phyloP scores from a whole-genome alignment of 805 yeast species.

The Starmera dryadoides region DNA sequence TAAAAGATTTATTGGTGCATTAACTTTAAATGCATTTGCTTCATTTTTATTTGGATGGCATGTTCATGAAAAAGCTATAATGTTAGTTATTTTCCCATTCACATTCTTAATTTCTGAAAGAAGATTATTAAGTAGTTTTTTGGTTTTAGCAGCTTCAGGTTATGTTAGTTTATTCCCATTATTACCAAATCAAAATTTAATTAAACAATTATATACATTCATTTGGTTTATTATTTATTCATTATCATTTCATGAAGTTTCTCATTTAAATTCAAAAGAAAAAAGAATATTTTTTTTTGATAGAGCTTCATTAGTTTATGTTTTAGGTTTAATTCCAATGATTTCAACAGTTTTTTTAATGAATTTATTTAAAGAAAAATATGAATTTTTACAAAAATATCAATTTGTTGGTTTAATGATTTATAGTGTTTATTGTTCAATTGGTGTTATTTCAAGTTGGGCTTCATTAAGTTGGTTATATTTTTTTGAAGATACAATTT shows the following conservation, averaged over 20 bases:
- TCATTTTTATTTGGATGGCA: constrained; percentile 97
- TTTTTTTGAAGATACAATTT: constrained; percentile 70
- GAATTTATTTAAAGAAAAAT: constrained; percentile 50
- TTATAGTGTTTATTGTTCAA: constrained; percentile 76
- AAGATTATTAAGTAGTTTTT: constrained; percentile 63
- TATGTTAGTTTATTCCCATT: constrained; percentile 86
- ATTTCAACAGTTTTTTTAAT: constrained; percentile 39
- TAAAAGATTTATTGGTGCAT: constrained; percentile 72
- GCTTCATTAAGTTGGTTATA: constrained; percentile 84
- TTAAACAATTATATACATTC: constrained; percentile 70
- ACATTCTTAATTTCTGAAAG: constrained; percentile 68
- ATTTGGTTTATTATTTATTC: constrained; percentile 81
- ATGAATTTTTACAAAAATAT: constrained; percentile 44
- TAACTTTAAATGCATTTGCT: constrained; percentile 86
- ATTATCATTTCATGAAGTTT: constrained; percentile 64
- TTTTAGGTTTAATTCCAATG: constrained; percentile 60
- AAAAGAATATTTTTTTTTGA: constrained; percentile 61
- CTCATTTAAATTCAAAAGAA: constrained; percentile 30
- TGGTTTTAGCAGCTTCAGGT: constrained; percentile 70
- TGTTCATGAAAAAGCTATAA: constrained; percentile 96
- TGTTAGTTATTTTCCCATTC: constrained; percentile 82
- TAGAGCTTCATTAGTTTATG: constrained; percentile 58
- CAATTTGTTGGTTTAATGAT: constrained; percentile 78
- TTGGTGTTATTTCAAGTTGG: constrained; percentile 86
- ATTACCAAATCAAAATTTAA: constrained; percentile 68